phyloP scores from a whole-genome alignment of 768 basidiomycete species.

The Amanita rubescens region DNA sequence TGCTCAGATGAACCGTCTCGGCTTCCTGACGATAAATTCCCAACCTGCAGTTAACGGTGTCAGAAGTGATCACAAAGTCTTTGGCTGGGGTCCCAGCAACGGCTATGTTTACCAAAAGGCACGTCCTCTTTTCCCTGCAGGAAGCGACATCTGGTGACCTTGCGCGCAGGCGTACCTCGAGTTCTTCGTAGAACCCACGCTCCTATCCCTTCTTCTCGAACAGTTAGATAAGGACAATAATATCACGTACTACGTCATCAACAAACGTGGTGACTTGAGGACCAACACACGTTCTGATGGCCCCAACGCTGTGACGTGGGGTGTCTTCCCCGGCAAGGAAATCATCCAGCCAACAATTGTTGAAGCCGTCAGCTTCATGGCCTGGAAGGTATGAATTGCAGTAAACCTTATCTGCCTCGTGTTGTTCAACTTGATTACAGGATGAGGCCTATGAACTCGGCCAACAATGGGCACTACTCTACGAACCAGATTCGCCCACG shows the following conservation, averaged over 20 bases:
- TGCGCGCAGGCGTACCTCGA: constrained; percentile 80
- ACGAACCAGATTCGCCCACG: constrained; percentile 69
- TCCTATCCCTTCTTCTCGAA: constrained; percentile 65
- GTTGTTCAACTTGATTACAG: constrained; percentile 26
- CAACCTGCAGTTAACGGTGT: constrained; percentile 94
- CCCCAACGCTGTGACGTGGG: constrained; percentile 99
- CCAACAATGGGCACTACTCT: constrained; percentile 82
- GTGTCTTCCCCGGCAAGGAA: constrained; percentile 96
- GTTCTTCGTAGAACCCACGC: constrained; percentile 79
- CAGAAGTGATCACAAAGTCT: constrained; percentile 72
- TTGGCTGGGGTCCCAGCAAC: constrained; percentile 92
- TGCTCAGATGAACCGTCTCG: constrained; percentile 79
- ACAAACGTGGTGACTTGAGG: constrained; percentile 87
- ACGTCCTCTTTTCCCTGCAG: constrained; percentile 1
- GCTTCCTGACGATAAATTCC: constrained; percentile 95
- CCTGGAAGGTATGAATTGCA: constrained; percentile 71
- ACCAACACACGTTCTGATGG: constrained; percentile 95
- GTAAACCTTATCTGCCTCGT: background rate
- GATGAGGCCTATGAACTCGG: constrained; percentile 95
- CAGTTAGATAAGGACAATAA: constrained; percentile 82
- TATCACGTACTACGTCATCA: constrained; percentile 97
- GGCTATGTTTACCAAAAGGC: constrained; percentile 97
- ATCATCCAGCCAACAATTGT: constrained; percentile 95
- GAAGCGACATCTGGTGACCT: background rate
- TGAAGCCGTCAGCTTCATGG: constrained; percentile 97